Evolutionary conservation across 2,329 filamentous ascomycete species (phyloP), one percentile per base, ranked within the genome.

Genomic region (Fusarium gaditjirri): DNA sequence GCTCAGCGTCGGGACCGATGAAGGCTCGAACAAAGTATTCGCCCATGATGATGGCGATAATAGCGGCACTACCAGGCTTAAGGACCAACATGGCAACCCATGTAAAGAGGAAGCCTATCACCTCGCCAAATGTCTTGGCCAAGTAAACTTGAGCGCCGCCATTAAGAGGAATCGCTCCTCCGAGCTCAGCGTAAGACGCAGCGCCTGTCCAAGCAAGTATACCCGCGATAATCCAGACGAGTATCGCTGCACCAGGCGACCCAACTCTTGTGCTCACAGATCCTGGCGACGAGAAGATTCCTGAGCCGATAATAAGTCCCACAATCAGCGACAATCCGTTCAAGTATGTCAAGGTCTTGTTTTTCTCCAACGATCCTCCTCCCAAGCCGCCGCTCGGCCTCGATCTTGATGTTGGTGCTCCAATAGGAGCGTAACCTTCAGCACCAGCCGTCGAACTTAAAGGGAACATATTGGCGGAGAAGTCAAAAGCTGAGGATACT

Each of bases 21-120:
- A 93, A 88, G 19, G 94, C 95, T 50, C 94, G 89, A 58, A 98
- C 94, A n/a, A 97, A 85, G 79, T 99, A 99, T 83, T 99, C 96
- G 46, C 96, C 96, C 86, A 98, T 98, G 78, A 99, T 98, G 75
- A 99, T 98, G 73, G 95, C 89, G 72, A 99, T 94, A 79, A 99
- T 99, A 69, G 96, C 96, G 14, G 94, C 92, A 42, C 93, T 93
- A 5, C 96, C 96, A 1, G 96, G 96, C 83, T 98, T 98, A 69
- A 99, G 85, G 17, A 99, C 96, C 67, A 96, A 88, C 21, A 98
- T 94, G 2, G 96, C 95, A 56, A 94, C 94, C 96, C 96, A 99
- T 4, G 95, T 97, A 81, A 98, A 99, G 38, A 98, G 85, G 79
- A 99, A 99, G 0, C 96, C 96, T 3, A 91, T 90, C 77, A 97